Evolutionary conservation across 495 filamentous ascomycete genomes (phyloP), one percentile per base, ranked within the genome.

Genomic region (Durotheca rogersii): DNA sequence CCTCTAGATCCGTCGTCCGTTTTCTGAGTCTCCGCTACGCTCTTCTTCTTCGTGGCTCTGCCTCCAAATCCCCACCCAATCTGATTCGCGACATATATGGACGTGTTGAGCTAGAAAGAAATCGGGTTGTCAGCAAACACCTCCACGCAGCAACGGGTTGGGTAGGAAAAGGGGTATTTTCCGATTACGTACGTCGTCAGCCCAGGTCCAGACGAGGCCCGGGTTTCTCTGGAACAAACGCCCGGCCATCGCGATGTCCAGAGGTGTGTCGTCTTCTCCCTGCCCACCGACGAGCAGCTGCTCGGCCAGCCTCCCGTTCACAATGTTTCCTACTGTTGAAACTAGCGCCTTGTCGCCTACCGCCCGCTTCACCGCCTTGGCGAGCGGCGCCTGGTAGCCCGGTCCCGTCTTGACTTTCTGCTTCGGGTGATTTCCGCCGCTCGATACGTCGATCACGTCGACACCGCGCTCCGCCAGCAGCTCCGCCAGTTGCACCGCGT

Each of bases 221-320:
- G 85, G 83, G 57, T 88, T 81, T 69, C 84, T 86, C 62, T 83
- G 83, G 66, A 88, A 90, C 43, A 71, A 71, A 4, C 86, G 67
- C 0, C 83, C 86, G 7, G 76, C 77, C 9, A 82, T 65, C 1
- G 77, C 75, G 12, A 84, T 62, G 60, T 89, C 86, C 11, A 87
- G 51, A 7, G 65, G 60, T 23, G 56, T 56, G 12, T 66, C 62
- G 6, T 49, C 49, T 0, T 35, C 41, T 2, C 30, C 49, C 0
- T 30, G 31, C 0, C 54, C 69, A 6, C 80, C 76, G 29, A 79
- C 72, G 14, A 86, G 56, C 17, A 71, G 32, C 20, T 72, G 47
- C 25, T 85, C 73, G 3, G 85, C 85, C 51, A 79, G 67, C 25
- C 69, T 60, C 0, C 73, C 85, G 12, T 63, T 73, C 20, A 72